Evolutionary conservation across 331 rosid genomes (phyloP), one percentile per base, ranked within the genome.

Genomic region (Dryas integrifolia): DNA sequence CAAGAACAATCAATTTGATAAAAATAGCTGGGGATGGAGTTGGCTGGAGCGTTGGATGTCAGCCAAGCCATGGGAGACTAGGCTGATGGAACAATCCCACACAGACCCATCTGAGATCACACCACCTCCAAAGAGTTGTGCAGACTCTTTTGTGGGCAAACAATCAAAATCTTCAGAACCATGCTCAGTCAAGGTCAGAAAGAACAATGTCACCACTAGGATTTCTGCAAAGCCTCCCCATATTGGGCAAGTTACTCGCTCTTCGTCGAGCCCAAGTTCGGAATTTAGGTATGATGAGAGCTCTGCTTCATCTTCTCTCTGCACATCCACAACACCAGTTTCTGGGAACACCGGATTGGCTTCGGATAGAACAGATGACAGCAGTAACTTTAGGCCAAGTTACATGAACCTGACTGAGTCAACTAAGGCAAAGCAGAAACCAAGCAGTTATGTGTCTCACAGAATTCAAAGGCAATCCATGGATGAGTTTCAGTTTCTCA

Each of bases 41-140:
- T 95, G 98, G 98, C 83, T 95, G 81, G 97, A 95, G 79, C 88
- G 98, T 14, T 95, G 98, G 98, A 95, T 95, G 98, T 92, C 97
- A 44, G 98, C 97, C 3, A 95, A 91, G 82, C 98, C 98, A 2
- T 95, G 98, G 98, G 98, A 95, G 77, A 84, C 86, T 51, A 88
- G 97, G 77, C 81, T 95, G 68, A 95, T 91, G 96, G 97, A 91
- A 79, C 86, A 95, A 72, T 85, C 90, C 35, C 89, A 81, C 2
- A 15, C 71, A 5, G 96, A 85, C 46, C 77, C 82, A 21, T 60
- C 82, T 13, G 87, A 86, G 49, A 81, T 82, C 76, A 89, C 92
- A 38, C 97, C 93, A 0, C 88, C 86, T 72, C 72, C 88, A 56
- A 94, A 86, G 84, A 86, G 78, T 69, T 75, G 77, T 50, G 80